Evolutionary conservation across 352 stramenopile species (phyloP).

Genomic region (Thraustochytrium sp.): DNA sequence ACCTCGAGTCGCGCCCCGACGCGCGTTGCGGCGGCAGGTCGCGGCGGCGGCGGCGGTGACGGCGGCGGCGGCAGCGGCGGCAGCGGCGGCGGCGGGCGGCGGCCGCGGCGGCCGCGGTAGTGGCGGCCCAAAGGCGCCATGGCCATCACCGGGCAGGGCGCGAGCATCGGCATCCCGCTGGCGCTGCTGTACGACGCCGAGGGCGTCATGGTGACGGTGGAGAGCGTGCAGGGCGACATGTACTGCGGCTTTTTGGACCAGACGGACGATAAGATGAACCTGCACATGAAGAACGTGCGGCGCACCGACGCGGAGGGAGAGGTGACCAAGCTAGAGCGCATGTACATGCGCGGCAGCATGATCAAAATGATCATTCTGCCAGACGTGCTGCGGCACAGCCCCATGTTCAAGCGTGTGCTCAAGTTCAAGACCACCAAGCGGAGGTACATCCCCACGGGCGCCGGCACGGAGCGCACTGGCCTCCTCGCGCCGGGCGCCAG

Average conservation of each 20-base stretch:
- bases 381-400: conserved; percentile 76
- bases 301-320: conserved; percentile 70
- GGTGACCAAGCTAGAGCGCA: conserved; percentile 69
- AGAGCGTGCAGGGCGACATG: conserved; percentile 78
- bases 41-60: no score
- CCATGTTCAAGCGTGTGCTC: conserved; percentile 58
- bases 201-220: conserved; percentile 69
- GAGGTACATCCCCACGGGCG: conserved; percentile 39
- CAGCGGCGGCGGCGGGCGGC: background rate
- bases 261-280: conserved; percentile 83
- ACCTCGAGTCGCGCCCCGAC: no score
- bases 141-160: conserved; percentile 57
- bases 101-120: background rate
- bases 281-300: conserved; percentile 72
- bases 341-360: conserved; percentile 75
- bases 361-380: conserved; percentile 77
- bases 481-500: background rate
- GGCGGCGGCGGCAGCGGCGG: no score
- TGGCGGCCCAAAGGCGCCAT: background rate
- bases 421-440: conserved; percentile 41
- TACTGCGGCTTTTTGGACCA: conserved; percentile 71
- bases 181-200: conserved; percentile 76
- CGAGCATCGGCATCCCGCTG: conserved; percentile 69
- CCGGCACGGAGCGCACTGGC: conserved; percentile 27
- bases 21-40: no score